A percentile compares a stretch with the other conserved stretches of the same genome.
phyloP scores from a whole-genome alignment of 306 rosid genomes.

The Begonia peltatifolia region DNA sequence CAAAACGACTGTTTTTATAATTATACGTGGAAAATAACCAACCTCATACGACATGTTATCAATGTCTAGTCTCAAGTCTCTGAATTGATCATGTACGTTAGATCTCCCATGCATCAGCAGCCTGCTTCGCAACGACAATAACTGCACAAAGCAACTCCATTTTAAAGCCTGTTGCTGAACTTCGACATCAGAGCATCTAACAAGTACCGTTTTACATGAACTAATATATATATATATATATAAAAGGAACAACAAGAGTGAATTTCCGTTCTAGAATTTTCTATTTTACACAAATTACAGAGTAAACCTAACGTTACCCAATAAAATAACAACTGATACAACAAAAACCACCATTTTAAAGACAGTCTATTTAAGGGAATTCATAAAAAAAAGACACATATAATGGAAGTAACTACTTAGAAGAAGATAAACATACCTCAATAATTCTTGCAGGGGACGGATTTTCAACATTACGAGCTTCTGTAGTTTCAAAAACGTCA shows the following conservation, averaged over 20 bases:
- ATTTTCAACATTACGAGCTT: conserved; percentile 41
- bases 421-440: conserved; percentile 35
- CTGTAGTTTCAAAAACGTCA: conserved; percentile 45
- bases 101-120: conserved; percentile 59
- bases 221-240: no score
- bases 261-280: no score
- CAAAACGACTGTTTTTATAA: no score
- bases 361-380: background rate
- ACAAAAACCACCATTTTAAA: background rate
- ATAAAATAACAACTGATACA: no score
- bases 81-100: conserved; percentile 47
- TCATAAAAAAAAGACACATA: background rate
- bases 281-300: no score
- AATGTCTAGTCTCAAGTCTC: conserved; percentile 85
- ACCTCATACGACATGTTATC: conserved; percentile 96
- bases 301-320: no score
- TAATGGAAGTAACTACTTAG: background rate
- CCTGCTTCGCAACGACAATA: conserved; percentile 63
- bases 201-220: no score
- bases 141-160: conserved; percentile 30
- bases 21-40: background rate
- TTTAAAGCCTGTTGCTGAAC: background rate
- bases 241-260: no score
- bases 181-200: background rate
- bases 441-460: conserved; percentile 56